Evolutionary conservation across 305 asterid genomes (phyloP), one percentile per base, ranked within the genome.

Genomic region (Fraxinus nigra): DNA sequence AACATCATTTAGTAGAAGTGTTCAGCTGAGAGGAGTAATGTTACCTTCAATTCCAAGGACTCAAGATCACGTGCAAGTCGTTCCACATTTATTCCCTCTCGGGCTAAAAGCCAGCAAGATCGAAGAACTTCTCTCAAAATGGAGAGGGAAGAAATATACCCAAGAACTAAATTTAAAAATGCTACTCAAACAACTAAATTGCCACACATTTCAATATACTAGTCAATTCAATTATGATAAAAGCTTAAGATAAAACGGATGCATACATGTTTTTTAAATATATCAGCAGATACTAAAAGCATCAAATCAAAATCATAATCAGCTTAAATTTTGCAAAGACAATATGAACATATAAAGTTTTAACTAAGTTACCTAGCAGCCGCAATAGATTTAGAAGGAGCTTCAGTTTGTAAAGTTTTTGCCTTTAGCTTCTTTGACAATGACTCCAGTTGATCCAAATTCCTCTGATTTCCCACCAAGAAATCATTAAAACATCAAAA

Each of bases 21-120:
- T 59, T 32, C 16, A 40, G 72, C 67, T 73, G 78, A 24, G 16
- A 16, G 43, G 37, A 75, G 72, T 33, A 7, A 83, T 1, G 54
- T 34, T 80, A 93, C 98, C 98, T 95, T 95, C 73, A 94, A 87
- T 85, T 94, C 98, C 72, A 95, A 94, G 3, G 99, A 95, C 89
- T 94, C 93, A 76, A 95, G 99, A 89, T 95, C 98, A 77, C 97
- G 94, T 63, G 99, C 97, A 83, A 95, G 98, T 86, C 93, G 99
- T 89, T 95, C 99, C 0, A 98, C 99, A 28, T 95, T 95, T 79
- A 95, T 89, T 35, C 98, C 99, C 87, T 95, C 99, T 26, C 97
- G 93, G 8, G 99, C 98, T 85, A 95, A 90, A 78, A 95, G 86
- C 89, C 98, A 92, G 80, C 59, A 79, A 65, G 78, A 32, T 48